Conservation (phyloP, 2,329 filamentous ascomycete species). For the Apiospora phragmitis region DNA sequence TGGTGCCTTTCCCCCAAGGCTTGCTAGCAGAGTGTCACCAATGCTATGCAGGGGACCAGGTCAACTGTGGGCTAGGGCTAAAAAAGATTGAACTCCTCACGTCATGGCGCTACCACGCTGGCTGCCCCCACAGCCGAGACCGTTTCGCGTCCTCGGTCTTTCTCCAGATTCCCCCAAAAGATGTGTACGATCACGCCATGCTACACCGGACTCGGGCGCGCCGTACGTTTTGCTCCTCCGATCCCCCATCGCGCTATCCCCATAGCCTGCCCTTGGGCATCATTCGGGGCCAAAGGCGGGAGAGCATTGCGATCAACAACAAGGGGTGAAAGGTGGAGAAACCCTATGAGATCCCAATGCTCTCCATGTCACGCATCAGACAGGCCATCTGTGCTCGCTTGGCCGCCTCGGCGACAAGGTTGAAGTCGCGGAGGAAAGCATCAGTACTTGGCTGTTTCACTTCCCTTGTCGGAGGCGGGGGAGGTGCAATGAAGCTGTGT, state of each 20-base stretch:
- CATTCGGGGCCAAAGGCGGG: background rate
- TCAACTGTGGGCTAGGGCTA: background rate
- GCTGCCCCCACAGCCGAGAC: slow-evolving; percentile 3
- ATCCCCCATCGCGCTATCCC: background rate
- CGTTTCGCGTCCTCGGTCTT: background rate
- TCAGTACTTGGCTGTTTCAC: slow-evolving; percentile 42
- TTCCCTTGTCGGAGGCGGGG: slow-evolving; percentile 23
- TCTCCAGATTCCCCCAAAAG: background rate
- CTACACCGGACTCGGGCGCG: background rate
- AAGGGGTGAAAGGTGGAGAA: background rate
- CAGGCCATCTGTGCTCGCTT: slow-evolving; percentile 91
- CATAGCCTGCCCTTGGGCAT: background rate
- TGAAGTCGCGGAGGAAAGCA: slow-evolving; percentile 76
- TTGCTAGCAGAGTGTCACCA: background rate
- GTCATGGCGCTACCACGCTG: background rate
- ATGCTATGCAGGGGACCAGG: background rate
- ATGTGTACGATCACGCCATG: background rate
- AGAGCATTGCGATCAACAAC: background rate
- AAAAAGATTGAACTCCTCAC: slow-evolving; percentile 8
- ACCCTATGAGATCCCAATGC: slow-evolving; percentile 56
- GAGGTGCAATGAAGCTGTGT: slow-evolving; percentile 21
- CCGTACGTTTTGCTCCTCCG: slow-evolving; percentile 6
- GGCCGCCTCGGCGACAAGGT: slow-evolving; percentile 85
- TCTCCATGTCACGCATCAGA: slow-evolving; percentile 82
- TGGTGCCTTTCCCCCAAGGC: background rate